Evolutionary conservation across 352 stramenopile species (phyloP).

Genomic region (Poterioochromonas sp.): DNA sequence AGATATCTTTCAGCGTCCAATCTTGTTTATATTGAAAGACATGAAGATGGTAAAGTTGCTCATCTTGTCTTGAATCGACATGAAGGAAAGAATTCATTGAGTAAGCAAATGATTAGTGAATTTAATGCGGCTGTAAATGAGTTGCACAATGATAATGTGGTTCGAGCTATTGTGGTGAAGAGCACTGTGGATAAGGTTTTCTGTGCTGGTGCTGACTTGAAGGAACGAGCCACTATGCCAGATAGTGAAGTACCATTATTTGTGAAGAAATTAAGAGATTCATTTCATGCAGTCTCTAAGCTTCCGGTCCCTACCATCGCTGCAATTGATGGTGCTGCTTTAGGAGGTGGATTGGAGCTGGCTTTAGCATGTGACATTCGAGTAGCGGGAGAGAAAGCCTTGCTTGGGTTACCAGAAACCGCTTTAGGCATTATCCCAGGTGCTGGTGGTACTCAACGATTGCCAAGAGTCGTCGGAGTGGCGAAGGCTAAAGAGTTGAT

Average conservation of each 20-base stretch:
- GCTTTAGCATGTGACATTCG: slow-evolving; percentile 70
- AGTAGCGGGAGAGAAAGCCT: slow-evolving; percentile 46
- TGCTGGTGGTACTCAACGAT: slow-evolving; percentile 19
- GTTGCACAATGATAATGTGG: not conserved
- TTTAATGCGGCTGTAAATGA: not conserved
- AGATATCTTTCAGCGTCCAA: too few relatives aligned
- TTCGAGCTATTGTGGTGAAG: not conserved
- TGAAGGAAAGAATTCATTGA: slow-evolving; percentile 19
- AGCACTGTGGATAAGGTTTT: slow-evolving; percentile 46
- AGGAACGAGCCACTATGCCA: slow-evolving; percentile 51
- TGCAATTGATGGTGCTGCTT: slow-evolving; percentile 65
- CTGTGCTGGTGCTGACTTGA: slow-evolving; percentile 68
- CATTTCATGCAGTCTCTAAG: not conserved
- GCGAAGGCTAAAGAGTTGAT: slow-evolving; percentile 97
- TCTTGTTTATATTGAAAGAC: too few relatives aligned
- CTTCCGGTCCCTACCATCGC: slow-evolving; percentile 62
- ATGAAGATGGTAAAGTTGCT: too few relatives aligned
- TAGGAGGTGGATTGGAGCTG: slow-evolving; percentile 70
- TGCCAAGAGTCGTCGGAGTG: slow-evolving; percentile 82
- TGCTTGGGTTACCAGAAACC: slow-evolving; percentile 3
- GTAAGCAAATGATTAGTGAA: not conserved
- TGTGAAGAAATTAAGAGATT: not conserved
- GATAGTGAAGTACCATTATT: not conserved
- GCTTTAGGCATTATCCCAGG: slow-evolving; percentile 12
- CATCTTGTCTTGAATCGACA: too few relatives aligned